Conservation (phyloP, 192 early-diverging fungal species). For the Backusella parvicylindrica region DNA sequence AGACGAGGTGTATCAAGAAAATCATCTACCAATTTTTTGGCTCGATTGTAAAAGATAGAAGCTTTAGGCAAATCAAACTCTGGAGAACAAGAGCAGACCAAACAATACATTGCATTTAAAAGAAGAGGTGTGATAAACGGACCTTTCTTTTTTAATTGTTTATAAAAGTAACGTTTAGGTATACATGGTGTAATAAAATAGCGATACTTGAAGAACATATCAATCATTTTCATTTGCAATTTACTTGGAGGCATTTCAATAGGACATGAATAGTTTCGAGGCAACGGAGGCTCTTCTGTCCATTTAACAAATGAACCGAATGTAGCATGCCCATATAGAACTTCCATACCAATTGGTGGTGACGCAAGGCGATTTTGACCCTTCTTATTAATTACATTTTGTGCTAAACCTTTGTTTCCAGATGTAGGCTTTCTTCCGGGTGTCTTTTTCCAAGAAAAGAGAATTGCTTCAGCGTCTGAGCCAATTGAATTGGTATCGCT, state of each 20-base stretch:
- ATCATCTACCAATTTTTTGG: conserved; percentile 13
- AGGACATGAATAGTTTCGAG: not conserved
- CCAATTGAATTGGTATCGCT: not conserved
- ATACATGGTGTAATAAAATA: not conserved
- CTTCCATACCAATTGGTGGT: not conserved
- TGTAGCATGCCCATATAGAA: not conserved
- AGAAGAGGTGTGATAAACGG: not conserved
- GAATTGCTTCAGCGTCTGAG: not conserved
- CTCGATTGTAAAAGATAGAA: conserved; percentile 23
- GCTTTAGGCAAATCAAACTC: not conserved
- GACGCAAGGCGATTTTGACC: not conserved
- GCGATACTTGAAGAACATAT: not conserved
- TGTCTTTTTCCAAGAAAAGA: not conserved
- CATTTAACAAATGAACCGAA: not conserved
- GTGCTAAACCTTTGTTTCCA: not conserved
- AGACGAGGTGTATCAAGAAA: conserved; percentile 22
- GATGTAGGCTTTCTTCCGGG: not conserved
- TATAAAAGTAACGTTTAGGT: not conserved
- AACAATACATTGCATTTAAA: not conserved
- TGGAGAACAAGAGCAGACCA: not conserved
- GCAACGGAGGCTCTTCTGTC: not conserved
- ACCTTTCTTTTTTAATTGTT: not conserved
- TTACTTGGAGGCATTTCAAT: not conserved
- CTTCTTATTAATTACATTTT: not conserved
- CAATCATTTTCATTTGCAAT: not conserved